Conservation (phyloP, 805 yeast genomes). For the Martiniozyma abietophila region DNA sequence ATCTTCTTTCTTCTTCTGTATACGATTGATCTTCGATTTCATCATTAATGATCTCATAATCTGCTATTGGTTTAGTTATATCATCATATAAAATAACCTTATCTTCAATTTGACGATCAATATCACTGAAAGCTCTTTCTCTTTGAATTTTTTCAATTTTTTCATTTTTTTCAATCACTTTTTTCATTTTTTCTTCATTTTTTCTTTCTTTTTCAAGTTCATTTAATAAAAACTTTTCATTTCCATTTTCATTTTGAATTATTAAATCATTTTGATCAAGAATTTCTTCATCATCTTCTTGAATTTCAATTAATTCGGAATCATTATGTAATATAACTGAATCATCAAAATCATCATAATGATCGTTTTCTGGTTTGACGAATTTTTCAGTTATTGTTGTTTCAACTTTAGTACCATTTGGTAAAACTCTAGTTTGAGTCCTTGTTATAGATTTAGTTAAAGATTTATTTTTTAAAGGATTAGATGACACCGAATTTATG, state of each 20-base stretch:
- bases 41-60: conserved; percentile 4
- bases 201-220: conserved; percentile 33
- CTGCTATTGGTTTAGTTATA: conserved; percentile 9
- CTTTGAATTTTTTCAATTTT: conserved; percentile 30
- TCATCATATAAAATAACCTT: conserved; percentile 11
- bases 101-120: conserved; percentile 8
- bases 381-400: conserved; percentile 15
- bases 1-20: conserved; percentile 18
- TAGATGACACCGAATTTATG: too few species aligned
- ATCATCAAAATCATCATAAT: conserved; percentile 5
- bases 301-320: conserved; percentile 1
- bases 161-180: conserved; percentile 19
- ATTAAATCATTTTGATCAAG: background rate
- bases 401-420: conserved; percentile 12
- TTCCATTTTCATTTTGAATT: background rate
- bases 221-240: conserved; percentile 14
- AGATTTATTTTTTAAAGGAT: background rate
- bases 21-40: conserved; percentile 10
- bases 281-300: conserved; percentile 7
- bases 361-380: conserved; percentile 7
- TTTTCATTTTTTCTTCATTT: conserved; percentile 11
- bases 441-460: conserved; percentile 8
- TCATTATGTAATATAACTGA: background rate
- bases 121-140: conserved; percentile 16
- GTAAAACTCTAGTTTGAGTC: conserved; percentile 8